Base-by-base conservation (phyloP, 73 alveolate species). In the Paramecium primaurelia region DNA sequence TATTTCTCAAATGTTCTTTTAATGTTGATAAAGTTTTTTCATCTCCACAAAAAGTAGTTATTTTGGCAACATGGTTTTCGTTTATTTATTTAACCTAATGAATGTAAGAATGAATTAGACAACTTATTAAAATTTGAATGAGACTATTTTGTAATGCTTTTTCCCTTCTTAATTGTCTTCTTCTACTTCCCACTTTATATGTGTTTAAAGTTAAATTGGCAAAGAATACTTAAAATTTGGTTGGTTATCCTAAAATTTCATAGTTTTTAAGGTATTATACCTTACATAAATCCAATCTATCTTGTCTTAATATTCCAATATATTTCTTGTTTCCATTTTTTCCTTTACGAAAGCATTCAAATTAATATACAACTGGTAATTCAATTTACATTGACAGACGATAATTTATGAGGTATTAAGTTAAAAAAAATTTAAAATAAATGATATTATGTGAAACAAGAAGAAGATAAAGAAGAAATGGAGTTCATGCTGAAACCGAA, bases 171-270 rank as follows among this genome's bases (percentile, higher is more conserved):
- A 4, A 80, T 12, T 28, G 8, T 32, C 73, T n/a, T 80, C 91
- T 42, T 80, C 91, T 1, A 80, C 91, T 47, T 80, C 91, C 91
- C 91, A 80, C 14, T 80, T 80, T 8, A 80, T 80, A 45, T 80
- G 91, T 20, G 91, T 80, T 42, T 80, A 45, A 3, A 80, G 34
- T 47, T 80, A 26, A 25, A 80, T 40, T 4, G 91, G 91, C 26
- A 80, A 25, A 8, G 91, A 80, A 47, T 80, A 80, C 14, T 80
- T 80, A 10, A 44, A 36, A 34, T 30, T 44, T 73, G 8, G 37
- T 36, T 73, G 37, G 34, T 73, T 40, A 6, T 38, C 87, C 87
- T 73, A 73, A 8, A 16, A 73, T 40, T 18, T 54, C 69, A 32
- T 14, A 0, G 6, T n/a, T 0, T 14, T 73, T 3, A 28, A 37